These are phyloP conservation scores for Beta lomatogona DNA, from an alignment of 179 eudicot species.

Conservation along the genomic window DNA sequence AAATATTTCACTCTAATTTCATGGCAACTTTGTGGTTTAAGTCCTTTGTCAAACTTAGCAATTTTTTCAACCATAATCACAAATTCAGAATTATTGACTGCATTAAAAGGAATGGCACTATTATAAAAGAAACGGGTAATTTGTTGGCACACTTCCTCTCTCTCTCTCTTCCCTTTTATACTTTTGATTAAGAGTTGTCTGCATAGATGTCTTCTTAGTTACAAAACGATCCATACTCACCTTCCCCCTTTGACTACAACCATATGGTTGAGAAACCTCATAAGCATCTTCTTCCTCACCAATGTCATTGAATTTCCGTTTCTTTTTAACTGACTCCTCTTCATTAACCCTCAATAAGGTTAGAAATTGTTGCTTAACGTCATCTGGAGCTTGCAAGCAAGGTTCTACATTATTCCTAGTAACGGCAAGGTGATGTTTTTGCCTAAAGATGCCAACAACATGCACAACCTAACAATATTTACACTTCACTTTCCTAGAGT, in stretches of 20 bases:
- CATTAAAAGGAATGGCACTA: conserved; percentile 12
- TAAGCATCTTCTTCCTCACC: neutral
- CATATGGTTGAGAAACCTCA: neutral
- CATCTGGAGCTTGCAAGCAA: neutral
- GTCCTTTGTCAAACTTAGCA: conserved; percentile 9
- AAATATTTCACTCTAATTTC: conserved; percentile 22
- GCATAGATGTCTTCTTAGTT: neutral
- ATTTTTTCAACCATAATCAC: conserved; percentile 5
- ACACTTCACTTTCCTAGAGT: neutral
- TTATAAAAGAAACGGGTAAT: conserved; percentile 13
- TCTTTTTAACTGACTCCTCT: neutral
- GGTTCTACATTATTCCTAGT: neutral
- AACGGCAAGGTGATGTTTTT: conserved; percentile 2
- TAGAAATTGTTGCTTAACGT: neutral
- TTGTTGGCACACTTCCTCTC: conserved; percentile 4
- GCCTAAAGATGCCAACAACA: neutral
- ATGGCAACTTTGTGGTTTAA: neutral
- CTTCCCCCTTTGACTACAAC: neutral
- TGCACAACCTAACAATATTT: conserved; percentile 3
- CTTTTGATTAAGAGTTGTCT: neutral
- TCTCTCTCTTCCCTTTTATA: too few relatives aligned
- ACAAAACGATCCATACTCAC: neutral
- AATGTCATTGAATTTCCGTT: neutral
- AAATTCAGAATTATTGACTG: conserved; percentile 2
- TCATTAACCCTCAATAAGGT: neutral